Conservation (phyloP, 192 early-diverging fungal species). For the Haplosporangium gracile region DNA sequence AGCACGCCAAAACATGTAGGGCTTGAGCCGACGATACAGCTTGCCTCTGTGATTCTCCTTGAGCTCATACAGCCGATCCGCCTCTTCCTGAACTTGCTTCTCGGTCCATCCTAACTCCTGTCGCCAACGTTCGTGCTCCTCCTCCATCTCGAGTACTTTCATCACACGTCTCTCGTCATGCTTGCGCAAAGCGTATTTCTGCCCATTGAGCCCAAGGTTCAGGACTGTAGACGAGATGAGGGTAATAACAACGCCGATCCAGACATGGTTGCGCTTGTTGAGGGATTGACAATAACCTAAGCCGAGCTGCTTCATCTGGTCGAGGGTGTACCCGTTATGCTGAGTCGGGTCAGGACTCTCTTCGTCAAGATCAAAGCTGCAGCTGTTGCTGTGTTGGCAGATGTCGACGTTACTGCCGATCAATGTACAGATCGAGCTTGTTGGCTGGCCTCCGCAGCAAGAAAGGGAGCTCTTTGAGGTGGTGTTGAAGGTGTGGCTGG, state of each 20-base stretch:
- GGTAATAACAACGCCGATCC: constrained; percentile 82
- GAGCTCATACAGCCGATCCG: constrained; percentile 29
- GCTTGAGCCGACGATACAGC: constrained; percentile 51
- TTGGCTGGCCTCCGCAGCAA: constrained; percentile 68
- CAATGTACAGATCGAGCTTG: constrained; percentile 58
- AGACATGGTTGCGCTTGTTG: constrained; percentile 66
- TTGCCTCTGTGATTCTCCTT: constrained; percentile 36
- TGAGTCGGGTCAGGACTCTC: constrained; percentile 2
- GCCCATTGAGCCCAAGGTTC: constrained; percentile 86
- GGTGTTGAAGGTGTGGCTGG: constrained; percentile 42
- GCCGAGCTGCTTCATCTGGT: constrained; percentile 41
- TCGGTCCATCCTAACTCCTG: constrained; percentile 52
- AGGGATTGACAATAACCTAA: constrained; percentile 61
- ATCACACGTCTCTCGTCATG: constrained; percentile 63
- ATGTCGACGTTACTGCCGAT: constrained; percentile 64
- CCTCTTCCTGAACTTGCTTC: constrained; percentile 41
- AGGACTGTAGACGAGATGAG: constrained; percentile 74
- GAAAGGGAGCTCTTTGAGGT: constrained; percentile 40
- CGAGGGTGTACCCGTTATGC: constrained; percentile 12
- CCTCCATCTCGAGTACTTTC: constrained; percentile 49
- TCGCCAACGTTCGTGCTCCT: constrained; percentile 52
- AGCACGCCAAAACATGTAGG: constrained; percentile 57
- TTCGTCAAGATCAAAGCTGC: constrained; percentile 44
- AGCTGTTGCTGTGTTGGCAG: constrained; percentile 57
- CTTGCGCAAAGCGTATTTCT: constrained; percentile 83